Evolutionary conservation across 75 land plant species (phyloP), one percentile per base, ranked within the genome.

Genomic region (Selaginella tamariscina): DNA sequence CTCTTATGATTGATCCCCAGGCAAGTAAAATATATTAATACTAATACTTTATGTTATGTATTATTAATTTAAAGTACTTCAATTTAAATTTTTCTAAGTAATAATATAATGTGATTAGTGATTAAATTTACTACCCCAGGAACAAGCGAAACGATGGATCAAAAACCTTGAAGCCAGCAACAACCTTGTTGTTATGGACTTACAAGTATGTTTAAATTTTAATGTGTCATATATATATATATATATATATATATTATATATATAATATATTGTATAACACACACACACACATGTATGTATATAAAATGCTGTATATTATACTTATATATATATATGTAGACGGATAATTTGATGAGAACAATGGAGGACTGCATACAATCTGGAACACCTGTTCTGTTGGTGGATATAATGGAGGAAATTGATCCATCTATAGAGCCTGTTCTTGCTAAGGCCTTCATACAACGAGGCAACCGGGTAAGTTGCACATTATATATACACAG

Each of bases 1-100:
- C 76, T 29, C 71, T 74, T 20, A 74, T 74, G 76, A 69, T 74
- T 29, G 76, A 74, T 44, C 76, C 76, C 49, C 76, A 74, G 66
- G 76, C 69, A 31, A 20, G 2, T 21, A 27, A 27, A 54, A 1
- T 23, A 24, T 31, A 59, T 22, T 26, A 5, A 22, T 59, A 8
- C 8, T 59, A 2, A 2, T 26, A 5, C 63, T 59, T 59, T 13
- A 49, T n/a, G n/a, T n/a, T n/a, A n/a, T n/a, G n/a, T n/a, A n/a
- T n/a, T n/a, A n/a, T n/a, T n/a, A n/a, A n/a, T n/a, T n/a, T n/a
- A n/a, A n/a, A n/a, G n/a, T n/a, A n/a, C n/a, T n/a, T n/a, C n/a
- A n/a, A n/a, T n/a, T n/a, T n/a, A n/a, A n/a, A n/a, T n/a, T 39
- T 39, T 39, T 39, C 49, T 39, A 15, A 39, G 15, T 5, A 15